Evolutionary conservation across 176 grass and related monocot species (phyloP), one percentile per base, ranked within the genome.

Genomic region (Ensete ventricosum): DNA sequence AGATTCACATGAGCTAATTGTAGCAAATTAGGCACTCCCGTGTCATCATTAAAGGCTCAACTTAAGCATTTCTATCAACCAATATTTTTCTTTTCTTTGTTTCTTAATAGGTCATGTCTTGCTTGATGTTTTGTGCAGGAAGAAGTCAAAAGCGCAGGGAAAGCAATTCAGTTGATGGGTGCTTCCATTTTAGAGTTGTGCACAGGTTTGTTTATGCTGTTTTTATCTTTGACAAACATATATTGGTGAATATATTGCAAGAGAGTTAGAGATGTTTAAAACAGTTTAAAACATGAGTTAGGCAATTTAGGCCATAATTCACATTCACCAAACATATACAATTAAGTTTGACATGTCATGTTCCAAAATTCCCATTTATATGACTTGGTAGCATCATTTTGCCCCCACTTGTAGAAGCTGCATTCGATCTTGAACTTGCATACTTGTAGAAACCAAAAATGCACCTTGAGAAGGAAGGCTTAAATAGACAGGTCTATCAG

Each of bases 131-230:
- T 77, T 76, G 19, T 53, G 25, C 73, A 99, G 90, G 95, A 99
- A 71, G 90, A 99, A 91, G 79, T 94, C 63, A 76, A 73, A 77
- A 85, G 72, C 50, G 90, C 95, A 53, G 80, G 84, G 67, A 80
- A 79, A 27, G 90, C 90, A 54, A 81, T 91, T 19, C 24, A 48
- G 22, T 87, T 79, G 82, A 62, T 94, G 79, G 95, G 90, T 65
- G 95, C 78, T 72, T 91, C 88, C 22, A 73, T 87, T 50, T 71
- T 94, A 6, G 79, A 91, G 66, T 59, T 88, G 52, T 91, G 80
- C 64, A 74, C 82, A 73, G 90, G 88, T 94, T 87, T 48, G 23
- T 13, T 69, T 8, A 68, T 49, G 1, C 21, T 73, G 14, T 64
- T 27, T 34, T 62, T 59, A 57, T 62, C 57, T 20, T 80, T 73